Percentiles rank a stretch among this genome's conserved stretches.
These are phyloP conservation scores for Hordeum pubiflorum DNA, from an alignment of 202 grass and related monocot species.

Conservation along the genomic window DNA sequence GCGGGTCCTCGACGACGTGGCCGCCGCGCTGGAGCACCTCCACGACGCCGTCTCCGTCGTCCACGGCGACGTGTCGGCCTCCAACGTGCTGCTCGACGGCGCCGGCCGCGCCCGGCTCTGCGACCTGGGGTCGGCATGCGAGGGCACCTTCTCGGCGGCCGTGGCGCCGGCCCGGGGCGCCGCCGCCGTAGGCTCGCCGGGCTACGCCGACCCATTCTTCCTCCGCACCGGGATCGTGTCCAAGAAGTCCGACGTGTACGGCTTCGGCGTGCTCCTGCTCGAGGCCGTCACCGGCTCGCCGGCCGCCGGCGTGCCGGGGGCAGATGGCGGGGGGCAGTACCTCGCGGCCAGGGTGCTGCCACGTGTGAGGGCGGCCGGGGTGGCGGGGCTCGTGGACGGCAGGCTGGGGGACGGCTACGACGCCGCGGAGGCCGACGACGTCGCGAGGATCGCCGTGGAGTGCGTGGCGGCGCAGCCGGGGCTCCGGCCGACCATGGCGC, in stretches of 20 bases:
- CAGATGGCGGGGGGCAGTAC: slow-evolving; percentile 6
- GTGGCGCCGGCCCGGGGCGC: slow-evolving; percentile 11
- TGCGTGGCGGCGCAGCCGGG: slow-evolving; percentile 56
- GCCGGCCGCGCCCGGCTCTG: slow-evolving; percentile 35
- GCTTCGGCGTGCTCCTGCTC: slow-evolving; percentile 80
- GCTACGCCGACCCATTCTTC: slow-evolving; percentile 81
- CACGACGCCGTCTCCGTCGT: slow-evolving; percentile 45
- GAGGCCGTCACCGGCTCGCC: slow-evolving; percentile 58
- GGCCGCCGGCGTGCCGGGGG: slow-evolving; percentile 4
- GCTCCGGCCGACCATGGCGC: slow-evolving; percentile 59
- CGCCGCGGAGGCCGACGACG: slow-evolving; percentile 29
- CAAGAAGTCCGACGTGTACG: slow-evolving; percentile 72
- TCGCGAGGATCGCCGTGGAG: slow-evolving; percentile 40
- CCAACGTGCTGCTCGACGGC: slow-evolving; percentile 73
- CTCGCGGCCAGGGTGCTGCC: slow-evolving; percentile 35
- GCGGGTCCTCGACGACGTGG: slow-evolving; percentile 59
- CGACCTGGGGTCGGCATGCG: slow-evolving; percentile 76
- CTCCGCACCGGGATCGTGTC: slow-evolving; percentile 79
- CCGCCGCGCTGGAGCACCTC: slow-evolving; percentile 68
- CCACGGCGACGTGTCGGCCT: slow-evolving; percentile 77
- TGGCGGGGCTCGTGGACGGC: slow-evolving; percentile 39
- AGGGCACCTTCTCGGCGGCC: slow-evolving; percentile 63
- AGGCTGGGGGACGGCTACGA: slow-evolving; percentile 30
- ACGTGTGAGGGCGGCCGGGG: slow-evolving; percentile 7
- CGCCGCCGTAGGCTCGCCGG: slow-evolving; percentile 56